phyloP scores from a whole-genome alignment of 345 rosid species.

The Litchi chinensis region DNA sequence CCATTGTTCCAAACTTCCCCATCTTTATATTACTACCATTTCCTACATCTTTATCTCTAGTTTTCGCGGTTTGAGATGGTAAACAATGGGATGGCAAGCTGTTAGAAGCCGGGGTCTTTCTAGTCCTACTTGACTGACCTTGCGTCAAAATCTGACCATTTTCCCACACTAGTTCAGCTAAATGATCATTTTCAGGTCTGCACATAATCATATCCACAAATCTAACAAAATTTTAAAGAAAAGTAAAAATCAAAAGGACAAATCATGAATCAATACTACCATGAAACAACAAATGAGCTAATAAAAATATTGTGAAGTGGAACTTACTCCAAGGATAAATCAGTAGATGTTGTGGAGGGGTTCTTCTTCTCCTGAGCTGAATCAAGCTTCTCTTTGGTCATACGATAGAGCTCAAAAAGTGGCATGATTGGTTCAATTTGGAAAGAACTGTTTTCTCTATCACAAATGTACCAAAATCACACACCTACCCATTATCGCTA shows the following conservation, averaged over 20 bases:
- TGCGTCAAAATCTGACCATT: constrained; percentile 70
- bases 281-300: background rate
- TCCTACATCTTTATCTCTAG: constrained; percentile 40
- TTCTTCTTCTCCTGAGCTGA: constrained; percentile 44
- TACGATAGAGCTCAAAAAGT: constrained; percentile 72
- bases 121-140: constrained; percentile 57
- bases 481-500: constrained; percentile 26
- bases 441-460: constrained; percentile 1
- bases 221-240: background rate
- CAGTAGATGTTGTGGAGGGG: constrained; percentile 34
- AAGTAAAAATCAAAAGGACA: background rate
- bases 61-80: constrained; percentile 24
- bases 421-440: constrained; percentile 56
- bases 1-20: constrained; percentile 35
- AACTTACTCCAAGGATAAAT: constrained; percentile 57
- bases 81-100: constrained; percentile 25
- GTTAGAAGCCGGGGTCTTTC: constrained; percentile 35
- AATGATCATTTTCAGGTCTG: constrained; percentile 66
- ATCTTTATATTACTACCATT: constrained; percentile 32
- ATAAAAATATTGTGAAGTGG: constrained; percentile 14
- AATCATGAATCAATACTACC: constrained; percentile 3
- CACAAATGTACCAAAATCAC: constrained; percentile 26
- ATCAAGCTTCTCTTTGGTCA: constrained; percentile 49
- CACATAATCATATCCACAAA: constrained; percentile 12
- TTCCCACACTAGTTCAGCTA: constrained; percentile 75